Base-by-base conservation (phyloP, 768 basidiomycete genomes). In the Mycena kentingensis region DNA sequence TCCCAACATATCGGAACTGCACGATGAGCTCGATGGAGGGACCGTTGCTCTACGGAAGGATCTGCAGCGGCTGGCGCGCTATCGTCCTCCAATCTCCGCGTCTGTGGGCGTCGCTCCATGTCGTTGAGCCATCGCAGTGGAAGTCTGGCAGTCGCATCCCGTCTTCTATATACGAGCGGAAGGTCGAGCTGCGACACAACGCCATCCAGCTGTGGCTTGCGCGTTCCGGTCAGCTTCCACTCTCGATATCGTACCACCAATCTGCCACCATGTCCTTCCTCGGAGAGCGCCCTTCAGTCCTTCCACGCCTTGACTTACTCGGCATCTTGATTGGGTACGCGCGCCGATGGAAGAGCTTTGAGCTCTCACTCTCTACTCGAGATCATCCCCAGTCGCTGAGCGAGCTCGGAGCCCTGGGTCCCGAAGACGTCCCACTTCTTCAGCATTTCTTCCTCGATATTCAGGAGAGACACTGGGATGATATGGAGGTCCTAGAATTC, bases 91-190 rank as follows among this genome's bases (percentile, higher is more conserved):
- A 12, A 18, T 29, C 44, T n/a, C 44, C 44, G 19, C 16, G 5
- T 8, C 35, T 49, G 5, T 49, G 47, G 47, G 31, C 47, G 5
- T 24, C 29, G 5, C 21, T 57, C 7, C 56, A 53, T 24, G 16
- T 57, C 5, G 56, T 44, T 0, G 54, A 51, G 16, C 42, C 26
- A 15, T 13, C 37, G 8, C 37, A 32, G 31, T 8, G 31, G 31
- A 32, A 32, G 31, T 8, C 8, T 8, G 31, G 31, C 10, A 32
- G 16, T n/a, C n/a, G n/a, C n/a, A 32, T 32, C 8, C 10, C 31
- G 31, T 16, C 31, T 8, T 16, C 10, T 32, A 32, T 32, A 32
- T 32, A 16, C 31, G 31, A 32, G 16, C 31, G 10, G 11, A 42
- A 27, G 25, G 11, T 27, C 21, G 7, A 12, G 41, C 41, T 24